Base-by-base conservation (phyloP, 225 moss, liverwort and hornwort species). In the Ulota crispa region DNA sequence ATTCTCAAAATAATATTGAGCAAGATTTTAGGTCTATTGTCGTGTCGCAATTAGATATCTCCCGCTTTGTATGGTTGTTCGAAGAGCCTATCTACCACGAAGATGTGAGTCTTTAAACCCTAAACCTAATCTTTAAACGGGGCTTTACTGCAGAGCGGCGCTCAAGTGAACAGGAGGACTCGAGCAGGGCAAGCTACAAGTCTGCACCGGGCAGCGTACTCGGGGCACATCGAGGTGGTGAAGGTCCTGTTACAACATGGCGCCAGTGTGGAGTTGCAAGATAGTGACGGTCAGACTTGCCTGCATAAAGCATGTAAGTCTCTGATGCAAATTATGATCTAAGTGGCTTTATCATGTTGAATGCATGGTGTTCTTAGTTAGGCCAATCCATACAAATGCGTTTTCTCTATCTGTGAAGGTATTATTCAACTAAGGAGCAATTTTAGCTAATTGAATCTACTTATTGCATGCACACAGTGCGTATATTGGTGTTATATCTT, bases 101-200 rank as follows among this genome's bases (percentile, higher is more conserved):
- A 39, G 54, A n/a, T 31, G 63, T n/a, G 34, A 75, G 27, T 47
- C 43, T 27, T 53, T 31, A 32, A 60, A 42, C 62, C 62, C 61
- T 61, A 14, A 59, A 30, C 64, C 43, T 36, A 28, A 65, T 30
- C 18, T 70, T 30, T 15, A 53, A 28, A 21, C 64, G 57, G 50
- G 31, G 28, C 37, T 74, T 75, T 19, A 61, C 67, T 91, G 79
- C 89, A 94, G 92, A 77, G 83, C 61, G 91, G 91, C 52, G 91
- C 94, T 31, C 41, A 79, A 57, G 90, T 94, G 53, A 82, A 90
- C 72, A 82, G 78, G 78, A 81, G 82, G 78, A 94, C 94, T 53
- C 86, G 88, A 80, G 91, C 89, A 73, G 92, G 93, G 53, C 86
- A 88, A 79, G 87, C 94, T 20, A 94, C 94, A 34, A 90, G 91